Evolutionary conservation across 2,329 filamentous ascomycete species (phyloP), one percentile per base, ranked within the genome.

Genomic region (Aspergillus ibericus): DNA sequence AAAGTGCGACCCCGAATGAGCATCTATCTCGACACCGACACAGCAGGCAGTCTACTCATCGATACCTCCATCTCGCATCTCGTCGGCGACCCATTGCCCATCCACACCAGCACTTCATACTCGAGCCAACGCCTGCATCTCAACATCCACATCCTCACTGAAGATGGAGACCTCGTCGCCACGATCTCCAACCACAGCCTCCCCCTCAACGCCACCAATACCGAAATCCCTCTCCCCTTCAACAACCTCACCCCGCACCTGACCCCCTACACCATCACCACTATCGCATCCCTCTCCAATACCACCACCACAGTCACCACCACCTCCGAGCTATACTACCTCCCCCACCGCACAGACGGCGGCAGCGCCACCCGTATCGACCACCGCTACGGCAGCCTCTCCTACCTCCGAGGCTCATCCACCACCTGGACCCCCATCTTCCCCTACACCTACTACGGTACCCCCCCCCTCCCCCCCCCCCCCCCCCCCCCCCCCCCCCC

Each of bases 391-490:
- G 35, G 35, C 35, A 35, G 35, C 1, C 20, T 53, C 9, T 38
- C 50, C 20, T 53, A 53, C 50, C 20, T 40, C 35, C 35, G n/a
- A 15, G 13, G 36, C 35, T 7, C 15, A 6, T 15, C 22, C 35
- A 9, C 20, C 8, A 53, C n/a, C 22, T 53, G 50, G 50, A 53
- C 50, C 8, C 27, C 50, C 10, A 53, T 53, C 35, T 32, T 53
- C 36, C 50, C 50, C 50, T 53, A 40, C 35, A 53, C 50, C 35
- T 53, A 53, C 22, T 53, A 53, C 50, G 50, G 50, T 53, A 53
- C 35, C 6, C 18, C 7, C 20, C 22, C n/a, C 22, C 10, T 1
- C n/a, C n/a, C 12, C n/a, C 1, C 32, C 18, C 29, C 1, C 13
- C 7, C 16, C 9, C 9, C 4, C 10, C 13, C 47, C 18, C 16